phyloP scores from a whole-genome alignment of 306 rosid genomes.

The Albizia julibrissin region DNA sequence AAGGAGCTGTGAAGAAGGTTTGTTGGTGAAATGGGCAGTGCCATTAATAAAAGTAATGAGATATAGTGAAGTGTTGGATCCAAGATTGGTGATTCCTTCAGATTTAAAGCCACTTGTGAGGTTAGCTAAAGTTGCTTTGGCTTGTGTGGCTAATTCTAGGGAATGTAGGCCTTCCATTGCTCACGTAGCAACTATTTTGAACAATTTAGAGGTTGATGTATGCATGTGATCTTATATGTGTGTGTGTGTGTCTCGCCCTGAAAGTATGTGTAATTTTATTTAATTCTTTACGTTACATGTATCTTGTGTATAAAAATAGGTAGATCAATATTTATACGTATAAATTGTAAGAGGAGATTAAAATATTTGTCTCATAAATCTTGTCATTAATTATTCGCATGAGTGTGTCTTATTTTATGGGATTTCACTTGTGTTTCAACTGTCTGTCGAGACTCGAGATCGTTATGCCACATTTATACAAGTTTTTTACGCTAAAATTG shows the following conservation, averaged over 20 bases:
- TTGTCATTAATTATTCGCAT: not conserved
- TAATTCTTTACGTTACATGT: not conserved
- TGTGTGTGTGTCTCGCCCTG: not conserved
- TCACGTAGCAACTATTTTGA: constrained; percentile 78
- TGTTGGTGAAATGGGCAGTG: constrained; percentile 71
- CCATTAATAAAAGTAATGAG: constrained; percentile 74
- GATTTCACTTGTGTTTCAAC: not conserved
- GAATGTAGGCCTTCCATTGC: constrained; percentile 71
- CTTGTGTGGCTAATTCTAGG: constrained; percentile 80
- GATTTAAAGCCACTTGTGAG: constrained; percentile 55
- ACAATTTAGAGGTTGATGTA: constrained; percentile 54
- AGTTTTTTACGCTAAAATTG: no score
- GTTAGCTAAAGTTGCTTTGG: constrained; percentile 81
- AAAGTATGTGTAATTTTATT: not conserved
- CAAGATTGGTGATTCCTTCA: constrained; percentile 53
- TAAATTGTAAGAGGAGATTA: not conserved
- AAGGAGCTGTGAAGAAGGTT: constrained; percentile 65
- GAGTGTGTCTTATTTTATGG: not conserved
- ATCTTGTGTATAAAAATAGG: not conserved
- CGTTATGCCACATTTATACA: not conserved
- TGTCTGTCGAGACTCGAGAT: not conserved
- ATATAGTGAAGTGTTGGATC: constrained; percentile 63
- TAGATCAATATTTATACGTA: not conserved
- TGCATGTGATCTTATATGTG: constrained; percentile 27
- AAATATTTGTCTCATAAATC: not conserved